These are phyloP conservation scores for Helotiales sp. DNA, from an alignment of 2,329 filamentous ascomycete genomes.

Conservation along the genomic window DNA sequence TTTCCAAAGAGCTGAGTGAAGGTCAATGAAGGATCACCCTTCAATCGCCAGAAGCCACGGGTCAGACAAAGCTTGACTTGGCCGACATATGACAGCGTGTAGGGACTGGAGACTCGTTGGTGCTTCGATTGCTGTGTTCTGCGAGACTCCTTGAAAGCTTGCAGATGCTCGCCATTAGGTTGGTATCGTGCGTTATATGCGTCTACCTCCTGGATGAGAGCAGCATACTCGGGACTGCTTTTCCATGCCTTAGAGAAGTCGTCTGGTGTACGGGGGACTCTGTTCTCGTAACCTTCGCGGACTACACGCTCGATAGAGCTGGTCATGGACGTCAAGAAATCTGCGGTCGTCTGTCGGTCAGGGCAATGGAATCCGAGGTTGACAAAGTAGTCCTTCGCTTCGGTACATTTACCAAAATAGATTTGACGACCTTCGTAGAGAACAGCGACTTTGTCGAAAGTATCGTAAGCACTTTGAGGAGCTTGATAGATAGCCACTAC, in stretches of 20 bases:
- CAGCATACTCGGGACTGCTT: constrained; percentile 45
- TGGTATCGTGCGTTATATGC: constrained; percentile 31
- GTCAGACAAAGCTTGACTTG: constrained; percentile 81
- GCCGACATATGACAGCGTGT: constrained; percentile 73
- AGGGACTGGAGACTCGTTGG: constrained; percentile 50
- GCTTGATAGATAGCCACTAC: constrained; percentile 73
- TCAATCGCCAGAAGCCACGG: constrained; percentile 76
- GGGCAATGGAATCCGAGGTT: constrained; percentile 73
- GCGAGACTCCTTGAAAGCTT: constrained; percentile 44
- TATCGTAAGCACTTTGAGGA: constrained; percentile 65
- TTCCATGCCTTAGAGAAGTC: constrained; percentile 62
- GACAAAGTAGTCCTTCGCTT: constrained; percentile 68
- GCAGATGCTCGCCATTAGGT: constrained; percentile 46
- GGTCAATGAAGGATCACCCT: constrained; percentile 70
- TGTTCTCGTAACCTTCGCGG: constrained; percentile 57
- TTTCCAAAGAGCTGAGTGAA: constrained; percentile 44
- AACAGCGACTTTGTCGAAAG: constrained; percentile 69
- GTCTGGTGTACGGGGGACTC: constrained; percentile 66
- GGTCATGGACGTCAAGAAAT: constrained; percentile 78
- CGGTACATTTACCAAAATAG: constrained; percentile 64
- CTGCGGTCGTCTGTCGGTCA: constrained; percentile 52
- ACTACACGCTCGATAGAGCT: constrained; percentile 49
- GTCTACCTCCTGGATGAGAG: constrained; percentile 40
- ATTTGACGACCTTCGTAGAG: constrained; percentile 69
- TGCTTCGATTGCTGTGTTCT: constrained; percentile 27